These are phyloP conservation scores for Persicaria tinctoria DNA, from an alignment of 148 eudicot genomes.

Conservation along the genomic window DNA sequence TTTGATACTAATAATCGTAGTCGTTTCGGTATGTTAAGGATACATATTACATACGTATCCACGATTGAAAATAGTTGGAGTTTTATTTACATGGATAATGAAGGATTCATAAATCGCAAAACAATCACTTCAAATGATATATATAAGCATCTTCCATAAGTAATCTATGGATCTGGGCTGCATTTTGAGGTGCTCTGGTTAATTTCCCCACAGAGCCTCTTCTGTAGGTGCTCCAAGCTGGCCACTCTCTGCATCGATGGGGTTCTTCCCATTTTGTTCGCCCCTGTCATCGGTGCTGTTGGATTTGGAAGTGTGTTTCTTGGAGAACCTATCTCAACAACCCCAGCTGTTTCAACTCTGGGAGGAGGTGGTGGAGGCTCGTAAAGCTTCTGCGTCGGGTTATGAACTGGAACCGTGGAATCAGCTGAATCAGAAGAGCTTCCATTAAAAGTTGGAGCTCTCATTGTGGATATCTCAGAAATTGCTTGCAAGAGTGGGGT, in stretches of 20 bases:
- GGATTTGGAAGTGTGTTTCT: slow-evolving; percentile 36
- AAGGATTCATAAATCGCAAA: neutral
- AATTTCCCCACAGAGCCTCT: slow-evolving; percentile 65
- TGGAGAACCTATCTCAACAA: neutral
- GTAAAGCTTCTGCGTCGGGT: slow-evolving; percentile 49
- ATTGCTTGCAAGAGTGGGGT: slow-evolving; percentile 75
- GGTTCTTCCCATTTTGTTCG: slow-evolving; percentile 45
- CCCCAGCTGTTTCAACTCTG: neutral
- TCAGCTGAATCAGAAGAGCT: slow-evolving; percentile 67
- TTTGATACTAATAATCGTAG: neutral
- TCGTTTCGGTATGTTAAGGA: too few species aligned
- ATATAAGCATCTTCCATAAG: neutral
- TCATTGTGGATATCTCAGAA: slow-evolving; percentile 73
- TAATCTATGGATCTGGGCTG: neutral
- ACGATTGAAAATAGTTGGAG: too few species aligned
- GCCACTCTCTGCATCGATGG: slow-evolving; percentile 86
- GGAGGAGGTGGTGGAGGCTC: slow-evolving; percentile 20
- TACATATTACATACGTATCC: too few species aligned
- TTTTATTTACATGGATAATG: neutral
- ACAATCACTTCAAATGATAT: neutral
- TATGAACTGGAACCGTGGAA: slow-evolving; percentile 59
- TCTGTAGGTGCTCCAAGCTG: slow-evolving; percentile 78
- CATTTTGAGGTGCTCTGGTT: slow-evolving; percentile 20
- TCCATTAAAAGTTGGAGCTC: slow-evolving; percentile 47
- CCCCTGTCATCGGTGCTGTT: slow-evolving; percentile 18